phyloP scores from a whole-genome alignment of 1,284 basidiomycete genomes.

The Ustilago sp. region DNA sequence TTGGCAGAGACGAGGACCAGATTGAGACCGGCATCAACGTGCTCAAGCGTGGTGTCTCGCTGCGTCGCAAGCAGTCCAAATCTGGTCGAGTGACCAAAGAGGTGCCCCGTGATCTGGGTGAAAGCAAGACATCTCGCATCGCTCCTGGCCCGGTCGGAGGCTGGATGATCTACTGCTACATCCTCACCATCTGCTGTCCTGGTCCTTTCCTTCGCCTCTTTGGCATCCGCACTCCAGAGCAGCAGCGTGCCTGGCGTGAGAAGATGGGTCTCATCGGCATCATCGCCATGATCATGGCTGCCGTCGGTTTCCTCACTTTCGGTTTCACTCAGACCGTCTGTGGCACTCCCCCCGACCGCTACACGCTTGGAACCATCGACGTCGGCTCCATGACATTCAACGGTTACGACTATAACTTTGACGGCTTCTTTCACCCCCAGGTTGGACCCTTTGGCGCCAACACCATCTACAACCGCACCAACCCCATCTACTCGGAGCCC shows the following conservation, averaged over 20 bases:
- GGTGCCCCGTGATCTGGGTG: constrained; percentile 54
- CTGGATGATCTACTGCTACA: constrained; percentile 96
- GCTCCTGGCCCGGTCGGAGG: constrained; percentile 82
- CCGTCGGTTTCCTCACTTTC: constrained; percentile 97
- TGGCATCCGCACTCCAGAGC: constrained; percentile 91
- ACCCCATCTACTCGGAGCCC: constrained; percentile 82
- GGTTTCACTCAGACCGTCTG: constrained; percentile 97
- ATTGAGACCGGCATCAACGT: constrained; percentile 68
- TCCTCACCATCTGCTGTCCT: constrained; percentile 87
- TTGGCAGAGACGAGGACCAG: constrained; percentile 68
- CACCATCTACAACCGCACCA: constrained; percentile 80
- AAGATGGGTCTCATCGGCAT: constrained; percentile 93
- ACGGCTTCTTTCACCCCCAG: constrained; percentile 74
- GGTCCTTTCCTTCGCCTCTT: constrained; percentile 71
- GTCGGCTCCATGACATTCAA: constrained; percentile 89
- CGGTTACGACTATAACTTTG: constrained; percentile 91
- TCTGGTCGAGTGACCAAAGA: constrained; percentile 51
- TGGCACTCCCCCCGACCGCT: constrained; percentile 83
- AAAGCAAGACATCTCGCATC: constrained; percentile 54
- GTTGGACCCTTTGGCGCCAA: constrained; percentile 63
- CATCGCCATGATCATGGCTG: constrained; percentile 84
- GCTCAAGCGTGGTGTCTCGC: constrained; percentile 67
- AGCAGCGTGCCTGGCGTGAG: constrained; percentile 96
- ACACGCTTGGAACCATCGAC: constrained; percentile 81
- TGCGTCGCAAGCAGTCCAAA: constrained; percentile 58